Base-by-base conservation (phyloP, 768 basidiomycete species). In the Leucocoprinus leucothites region DNA sequence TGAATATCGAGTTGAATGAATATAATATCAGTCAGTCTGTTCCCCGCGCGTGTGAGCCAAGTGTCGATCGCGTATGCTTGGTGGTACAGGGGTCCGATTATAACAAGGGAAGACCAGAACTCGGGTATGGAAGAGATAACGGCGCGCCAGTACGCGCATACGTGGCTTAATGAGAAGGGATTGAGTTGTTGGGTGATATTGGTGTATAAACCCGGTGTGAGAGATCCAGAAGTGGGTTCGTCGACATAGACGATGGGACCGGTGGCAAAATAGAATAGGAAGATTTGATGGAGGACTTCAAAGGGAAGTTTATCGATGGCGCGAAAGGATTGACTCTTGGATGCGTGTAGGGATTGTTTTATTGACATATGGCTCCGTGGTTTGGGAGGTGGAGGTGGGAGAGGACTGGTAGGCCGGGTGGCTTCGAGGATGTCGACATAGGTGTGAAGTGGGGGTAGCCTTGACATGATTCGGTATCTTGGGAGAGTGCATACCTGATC, bases 61-160 rank as follows among this genome's bases (percentile, higher is more conserved):
- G 48, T 22, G 19, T 21, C 16, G 35, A 50, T 22, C 3, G 48
- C 36, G 36, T 50, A 25, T 3, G 4, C 21, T 22, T 50, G 48
- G 3, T 26, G 35, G 8, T 16, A n/a, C 3, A 40, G 22, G 1
- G 48, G 48, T 9, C 48, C 48, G 2, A 50, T 19, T 8, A 50
- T 50, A 24, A 34, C 35, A 6, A 50, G 35, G 11, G 34, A 24
- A 38, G 35, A 38, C 48, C 48, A 50, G 36, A 50, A 25, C 16
- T 19, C 16, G 13, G 48, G 35, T 34, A 38, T 38, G 9, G 34
- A 38, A 14, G 36, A 36, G 7, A 50, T 50, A 22, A 50, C 48
- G 6, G 35, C 36, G 22, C 36, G 48, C 48, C 48, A 50, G 22
- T 36, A 21, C 22, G 48, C 21, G n/a, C 48, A 50, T n/a, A 50